phyloP scores from a whole-genome alignment of 2,329 filamentous ascomycete genomes.

The Diaporthe eres region DNA sequence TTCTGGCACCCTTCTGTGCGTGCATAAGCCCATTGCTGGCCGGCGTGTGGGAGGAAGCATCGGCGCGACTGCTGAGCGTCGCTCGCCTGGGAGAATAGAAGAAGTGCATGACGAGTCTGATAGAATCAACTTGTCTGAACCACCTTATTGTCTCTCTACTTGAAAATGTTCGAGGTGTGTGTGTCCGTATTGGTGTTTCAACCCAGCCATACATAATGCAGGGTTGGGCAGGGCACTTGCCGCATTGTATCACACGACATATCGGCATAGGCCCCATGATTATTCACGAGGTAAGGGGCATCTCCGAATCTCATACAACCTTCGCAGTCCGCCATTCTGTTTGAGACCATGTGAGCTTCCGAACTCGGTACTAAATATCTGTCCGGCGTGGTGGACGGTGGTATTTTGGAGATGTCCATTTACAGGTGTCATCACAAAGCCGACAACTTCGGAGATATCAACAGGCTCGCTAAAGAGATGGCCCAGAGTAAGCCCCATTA shows the following conservation, averaged over 20 bases:
- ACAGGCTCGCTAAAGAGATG: too few relatives aligned
- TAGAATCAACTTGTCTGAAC: not conserved
- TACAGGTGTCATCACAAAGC: not conserved
- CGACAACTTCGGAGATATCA: not conserved
- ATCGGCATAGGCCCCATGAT: not conserved
- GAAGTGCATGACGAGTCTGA: constrained; percentile 12
- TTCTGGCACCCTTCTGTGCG: not conserved
- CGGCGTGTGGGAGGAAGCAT: constrained; percentile 1
- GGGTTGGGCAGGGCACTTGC: not conserved
- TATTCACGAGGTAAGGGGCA: not conserved
- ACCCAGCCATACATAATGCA: not conserved
- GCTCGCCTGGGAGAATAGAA: constrained; percentile 16
- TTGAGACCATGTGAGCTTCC: not conserved
- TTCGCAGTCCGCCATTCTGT: not conserved
- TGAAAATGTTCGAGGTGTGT: not conserved
- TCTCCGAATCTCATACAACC: not conserved
- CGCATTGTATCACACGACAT: not conserved
- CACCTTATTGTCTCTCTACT: not conserved
- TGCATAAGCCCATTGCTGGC: not conserved
- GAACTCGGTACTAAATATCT: not conserved
- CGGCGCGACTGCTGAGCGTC: constrained; percentile 1
- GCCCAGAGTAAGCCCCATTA: too few relatives aligned
- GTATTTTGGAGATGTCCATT: not conserved
- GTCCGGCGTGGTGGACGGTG: not conserved
- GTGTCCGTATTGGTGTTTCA: not conserved